These are phyloP conservation scores for rapeseed (Brassica napus) DNA, from an alignment of 345 rosid genomes.

Conservation along the genomic window Da-Ae NC_063440.1:9844501-9845000, in stretches of 20 bases:
- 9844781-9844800: neutral
- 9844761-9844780: neutral
- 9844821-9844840: constrained; percentile 27
- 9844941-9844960: constrained; percentile 28
- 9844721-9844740: neutral
- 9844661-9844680: constrained; percentile 23
- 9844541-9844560: constrained; percentile 8
- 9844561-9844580: constrained; percentile 4
- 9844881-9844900: constrained; percentile 42
- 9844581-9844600: neutral
- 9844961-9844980: constrained; percentile 37
- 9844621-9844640: constrained; percentile 21
- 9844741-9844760: constrained; percentile 12
- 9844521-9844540: neutral
- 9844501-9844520: constrained; percentile 16
- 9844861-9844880: constrained; percentile 43
- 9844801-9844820: constrained; percentile 28
- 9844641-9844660: neutral
- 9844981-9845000: constrained; percentile 18
- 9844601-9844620: neutral
- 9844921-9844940: constrained; percentile 34
- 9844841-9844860: constrained; percentile 39
- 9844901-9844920: constrained; percentile 47
- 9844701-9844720: constrained; percentile 2
- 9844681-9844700: neutral